A percentile compares a stretch with the other conserved stretches of the same genome.
phyloP scores from a whole-genome alignment of 1,284 basidiomycete genomes.

The Polyporus tsugae region DNA sequence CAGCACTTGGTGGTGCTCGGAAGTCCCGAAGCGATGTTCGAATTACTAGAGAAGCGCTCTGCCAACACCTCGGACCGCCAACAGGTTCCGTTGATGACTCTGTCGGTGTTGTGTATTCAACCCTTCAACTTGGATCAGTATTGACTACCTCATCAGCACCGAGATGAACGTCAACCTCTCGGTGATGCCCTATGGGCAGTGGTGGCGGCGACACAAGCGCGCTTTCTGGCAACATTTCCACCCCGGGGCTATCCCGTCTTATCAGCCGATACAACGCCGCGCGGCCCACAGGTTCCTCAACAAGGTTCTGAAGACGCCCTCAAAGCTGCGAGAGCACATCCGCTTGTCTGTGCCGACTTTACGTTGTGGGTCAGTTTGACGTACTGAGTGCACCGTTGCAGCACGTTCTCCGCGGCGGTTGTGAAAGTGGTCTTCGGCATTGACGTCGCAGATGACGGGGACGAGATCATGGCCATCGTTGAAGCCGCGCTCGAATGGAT shows the following conservation, averaged over 20 bases:
- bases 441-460: slow-evolving; percentile 17
- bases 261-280: background rate
- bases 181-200: slow-evolving; percentile 14
- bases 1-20: slow-evolving; percentile 33
- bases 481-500: slow-evolving; percentile 3
- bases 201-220: slow-evolving; percentile 18
- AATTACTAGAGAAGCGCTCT: slow-evolving; percentile 25
- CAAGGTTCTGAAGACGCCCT: background rate
- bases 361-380: too few species aligned
- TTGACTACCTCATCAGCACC: background rate
- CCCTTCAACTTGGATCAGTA: background rate
- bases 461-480: slow-evolving; percentile 6
- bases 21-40: slow-evolving; percentile 15
- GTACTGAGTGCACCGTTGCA: background rate
- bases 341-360: slow-evolving; percentile 2
- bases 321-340: background rate
- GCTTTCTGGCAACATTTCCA: slow-evolving; percentile 17
- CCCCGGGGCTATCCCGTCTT: background rate
- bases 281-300: slow-evolving; percentile 1
- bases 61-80: slow-evolving; percentile 27
- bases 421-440: slow-evolving; percentile 28
- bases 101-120: background rate
- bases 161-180: background rate
- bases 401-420: slow-evolving; percentile 18
- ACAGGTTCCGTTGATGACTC: background rate